Evolutionary conservation across 768 basidiomycete species (phyloP).

Genomic region (Phylloporus sp.): DNA sequence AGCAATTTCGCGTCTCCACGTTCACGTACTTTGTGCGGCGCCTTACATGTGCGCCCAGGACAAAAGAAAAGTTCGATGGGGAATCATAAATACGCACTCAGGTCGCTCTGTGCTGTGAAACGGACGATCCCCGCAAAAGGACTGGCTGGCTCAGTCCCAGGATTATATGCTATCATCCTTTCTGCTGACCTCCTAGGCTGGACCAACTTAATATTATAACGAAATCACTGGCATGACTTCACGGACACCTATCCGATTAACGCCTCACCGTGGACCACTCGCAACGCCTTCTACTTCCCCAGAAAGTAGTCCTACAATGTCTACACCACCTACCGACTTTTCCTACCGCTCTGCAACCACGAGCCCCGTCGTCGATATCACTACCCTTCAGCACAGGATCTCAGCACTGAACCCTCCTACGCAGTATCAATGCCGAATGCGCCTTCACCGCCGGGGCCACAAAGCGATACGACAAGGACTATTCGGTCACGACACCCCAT

Average conservation of each 20-base stretch:
- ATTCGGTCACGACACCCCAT: neutral
- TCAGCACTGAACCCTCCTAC: conserved; percentile 1
- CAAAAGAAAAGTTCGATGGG: conserved; percentile 1
- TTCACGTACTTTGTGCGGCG: conserved; percentile 15
- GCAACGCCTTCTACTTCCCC: conserved; percentile 19
- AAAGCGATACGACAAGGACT: neutral
- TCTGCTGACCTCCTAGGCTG: conserved; percentile 11
- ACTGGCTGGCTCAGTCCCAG: conserved; percentile 31
- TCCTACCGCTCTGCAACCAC: neutral
- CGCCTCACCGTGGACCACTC: conserved; percentile 26
- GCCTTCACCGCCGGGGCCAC: neutral
- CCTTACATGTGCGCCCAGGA: neutral
- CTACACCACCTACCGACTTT: conserved; percentile 12
- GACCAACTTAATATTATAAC: conserved; percentile 19
- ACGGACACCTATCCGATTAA: conserved; percentile 23
- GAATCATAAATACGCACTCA: conserved; percentile 22
- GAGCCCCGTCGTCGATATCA: conserved; percentile 9
- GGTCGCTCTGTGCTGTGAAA: neutral
- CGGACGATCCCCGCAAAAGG: conserved; percentile 19
- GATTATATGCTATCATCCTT: conserved; percentile 17
- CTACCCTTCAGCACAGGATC: conserved; percentile 9
- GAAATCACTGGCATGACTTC: conserved; percentile 21
- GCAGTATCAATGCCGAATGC: neutral
- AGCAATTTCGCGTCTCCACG: conserved; percentile 15
- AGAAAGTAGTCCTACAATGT: conserved; percentile 16